phyloP scores from a whole-genome alignment of 352 stramenopile species.

The Pythium folliculosum region DNA sequence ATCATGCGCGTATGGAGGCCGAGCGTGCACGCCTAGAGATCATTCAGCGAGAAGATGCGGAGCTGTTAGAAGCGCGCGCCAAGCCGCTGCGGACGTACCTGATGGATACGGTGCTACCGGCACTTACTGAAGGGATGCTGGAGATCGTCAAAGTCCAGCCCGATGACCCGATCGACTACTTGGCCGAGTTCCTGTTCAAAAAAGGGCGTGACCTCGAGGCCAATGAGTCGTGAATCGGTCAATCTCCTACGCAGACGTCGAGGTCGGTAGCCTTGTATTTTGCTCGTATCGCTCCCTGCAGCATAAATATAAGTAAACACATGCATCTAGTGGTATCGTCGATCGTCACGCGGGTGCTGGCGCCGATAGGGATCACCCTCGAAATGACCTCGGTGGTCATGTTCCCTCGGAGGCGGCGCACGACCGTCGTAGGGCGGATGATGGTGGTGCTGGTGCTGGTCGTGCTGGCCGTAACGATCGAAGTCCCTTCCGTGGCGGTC shows the following conservation, averaged over 20 bases:
- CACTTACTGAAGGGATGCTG: constrained; percentile 83
- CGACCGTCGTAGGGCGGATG: constrained; percentile 8
- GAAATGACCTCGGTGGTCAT: constrained; percentile 8
- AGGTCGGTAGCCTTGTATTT: constrained; percentile 15
- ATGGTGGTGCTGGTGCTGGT: background rate
- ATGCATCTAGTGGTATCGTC: constrained; percentile 15
- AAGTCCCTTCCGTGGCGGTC: constrained; percentile 9
- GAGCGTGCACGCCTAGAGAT: constrained; percentile 69
- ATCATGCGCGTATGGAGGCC: constrained; percentile 48
- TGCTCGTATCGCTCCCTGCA: constrained; percentile 4
- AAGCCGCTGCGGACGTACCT: constrained; percentile 83
- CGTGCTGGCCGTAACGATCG: background rate
- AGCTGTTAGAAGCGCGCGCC: constrained; percentile 76
- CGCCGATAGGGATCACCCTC: constrained; percentile 6
- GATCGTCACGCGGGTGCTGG: constrained; percentile 1
- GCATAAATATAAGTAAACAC: constrained; percentile 24
- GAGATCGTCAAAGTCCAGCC: constrained; percentile 88
- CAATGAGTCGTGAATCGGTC: constrained; percentile 6
- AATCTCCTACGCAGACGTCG: constrained; percentile 1
- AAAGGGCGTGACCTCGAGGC: constrained; percentile 66
- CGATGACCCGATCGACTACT: constrained; percentile 85
- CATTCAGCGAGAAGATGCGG: constrained; percentile 76
- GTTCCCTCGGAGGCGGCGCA: background rate
- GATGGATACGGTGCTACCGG: constrained; percentile 84
- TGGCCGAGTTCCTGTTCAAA: constrained; percentile 86